phyloP scores from a whole-genome alignment of 371 early-diverging fungal genomes.

The Mortierella sp. region DNA sequence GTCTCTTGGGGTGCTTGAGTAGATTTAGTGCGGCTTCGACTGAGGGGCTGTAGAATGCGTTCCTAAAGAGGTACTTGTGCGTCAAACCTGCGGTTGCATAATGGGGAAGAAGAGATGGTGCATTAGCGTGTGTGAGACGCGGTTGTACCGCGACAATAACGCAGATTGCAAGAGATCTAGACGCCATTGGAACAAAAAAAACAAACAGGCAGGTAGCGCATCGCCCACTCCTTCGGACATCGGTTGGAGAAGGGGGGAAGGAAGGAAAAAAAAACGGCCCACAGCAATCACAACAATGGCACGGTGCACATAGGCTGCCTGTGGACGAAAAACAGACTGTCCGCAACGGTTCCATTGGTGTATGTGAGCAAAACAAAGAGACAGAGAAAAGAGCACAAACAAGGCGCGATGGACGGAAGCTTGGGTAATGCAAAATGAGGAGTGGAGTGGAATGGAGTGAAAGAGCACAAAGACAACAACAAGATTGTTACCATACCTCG shows the following conservation, averaged over 20 bases:
- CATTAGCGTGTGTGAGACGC: neutral
- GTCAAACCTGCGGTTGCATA: constrained; percentile 31
- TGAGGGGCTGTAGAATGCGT: constrained; percentile 46
- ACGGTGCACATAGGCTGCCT: constrained; percentile 3
- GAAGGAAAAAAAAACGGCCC: neutral
- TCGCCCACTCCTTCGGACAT: neutral
- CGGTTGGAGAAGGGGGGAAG: neutral
- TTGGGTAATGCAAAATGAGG: neutral
- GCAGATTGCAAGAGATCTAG: neutral
- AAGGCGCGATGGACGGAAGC: neutral
- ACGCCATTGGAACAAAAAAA: neutral
- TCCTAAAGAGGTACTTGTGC: constrained; percentile 49
- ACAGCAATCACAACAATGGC: constrained; percentile 1
- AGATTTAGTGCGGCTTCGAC: constrained; percentile 32
- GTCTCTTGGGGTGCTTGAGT: constrained; percentile 17
- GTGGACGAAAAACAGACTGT: neutral
- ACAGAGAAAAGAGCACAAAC: neutral
- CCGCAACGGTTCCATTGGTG: neutral
- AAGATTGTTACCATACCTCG: constrained; percentile 33
- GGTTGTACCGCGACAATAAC: neutral
- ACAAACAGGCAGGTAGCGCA: neutral
- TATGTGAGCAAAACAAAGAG: neutral
- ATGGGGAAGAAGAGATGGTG: neutral
- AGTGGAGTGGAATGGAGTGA: neutral
- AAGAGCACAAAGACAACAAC: neutral